phyloP scores from a whole-genome alignment of 1,139 yeast species.

The Taphrina betulina region DNA sequence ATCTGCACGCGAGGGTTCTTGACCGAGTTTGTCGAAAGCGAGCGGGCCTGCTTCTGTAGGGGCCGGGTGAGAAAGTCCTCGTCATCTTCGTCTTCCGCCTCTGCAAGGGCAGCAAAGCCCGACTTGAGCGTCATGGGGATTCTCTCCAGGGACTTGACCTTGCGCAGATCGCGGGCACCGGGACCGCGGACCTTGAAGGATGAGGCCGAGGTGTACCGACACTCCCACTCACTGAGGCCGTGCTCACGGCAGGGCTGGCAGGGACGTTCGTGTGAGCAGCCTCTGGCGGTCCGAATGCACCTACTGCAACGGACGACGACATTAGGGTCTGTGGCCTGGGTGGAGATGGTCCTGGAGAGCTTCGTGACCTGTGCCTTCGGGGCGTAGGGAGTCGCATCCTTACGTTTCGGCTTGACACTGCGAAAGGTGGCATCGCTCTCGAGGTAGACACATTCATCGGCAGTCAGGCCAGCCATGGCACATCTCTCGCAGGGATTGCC shows the following conservation, averaged over 20 bases:
- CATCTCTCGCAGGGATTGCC: conserved; percentile 30
- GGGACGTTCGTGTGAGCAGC: conserved; percentile 24
- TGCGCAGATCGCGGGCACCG: conserved; percentile 11
- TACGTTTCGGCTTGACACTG: conserved; percentile 10
- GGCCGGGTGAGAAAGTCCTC: neutral
- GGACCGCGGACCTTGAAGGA: conserved; percentile 32
- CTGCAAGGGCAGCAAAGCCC: conserved; percentile 3
- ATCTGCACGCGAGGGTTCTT: conserved; percentile 1
- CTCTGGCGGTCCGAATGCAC: conserved; percentile 30
- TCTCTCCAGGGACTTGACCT: conserved; percentile 7
- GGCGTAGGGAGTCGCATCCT: neutral
- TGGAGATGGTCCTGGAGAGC: neutral
- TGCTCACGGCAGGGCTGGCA: conserved; percentile 27
- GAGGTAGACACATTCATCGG: conserved; percentile 28
- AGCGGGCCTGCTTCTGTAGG: conserved; percentile 11
- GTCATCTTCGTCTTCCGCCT: neutral
- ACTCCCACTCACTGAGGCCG: conserved; percentile 26
- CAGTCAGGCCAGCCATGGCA: conserved; percentile 27
- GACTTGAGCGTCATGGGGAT: neutral
- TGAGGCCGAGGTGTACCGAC: conserved; percentile 30
- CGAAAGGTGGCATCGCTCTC: conserved; percentile 29
- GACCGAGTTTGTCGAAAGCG: conserved; percentile 13
- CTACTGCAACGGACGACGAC: conserved; percentile 25
- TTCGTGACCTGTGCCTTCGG: neutral
- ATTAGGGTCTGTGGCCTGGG: neutral